Percentiles rank a stretch among this genome's conserved stretches.
Conservation (phyloP, 352 stramenopile species). For the Globisporangium solare region DNA sequence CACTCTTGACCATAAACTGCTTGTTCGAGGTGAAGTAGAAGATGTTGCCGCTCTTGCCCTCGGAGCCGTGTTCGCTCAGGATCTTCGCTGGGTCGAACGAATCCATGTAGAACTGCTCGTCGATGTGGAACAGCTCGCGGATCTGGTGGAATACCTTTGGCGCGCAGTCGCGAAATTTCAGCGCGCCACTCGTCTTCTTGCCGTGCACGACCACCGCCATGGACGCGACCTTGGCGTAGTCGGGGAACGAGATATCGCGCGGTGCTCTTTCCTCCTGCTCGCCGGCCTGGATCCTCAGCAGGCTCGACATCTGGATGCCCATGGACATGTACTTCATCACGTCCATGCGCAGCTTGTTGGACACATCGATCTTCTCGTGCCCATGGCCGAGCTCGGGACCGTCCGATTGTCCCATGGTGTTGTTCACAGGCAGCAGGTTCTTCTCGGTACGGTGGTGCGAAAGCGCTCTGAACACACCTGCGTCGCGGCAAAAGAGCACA, state of each 20-base stretch:
- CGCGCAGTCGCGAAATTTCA: constrained; percentile 73
- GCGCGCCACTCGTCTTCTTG: constrained; percentile 37
- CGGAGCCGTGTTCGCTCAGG: constrained; percentile 71
- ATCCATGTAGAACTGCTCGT: constrained; percentile 61
- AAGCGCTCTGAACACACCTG: constrained; percentile 48
- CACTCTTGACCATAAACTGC: constrained; percentile 87
- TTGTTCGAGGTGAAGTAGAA: constrained; percentile 88
- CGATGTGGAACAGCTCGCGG: constrained; percentile 70
- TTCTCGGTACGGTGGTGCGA: constrained; percentile 14
- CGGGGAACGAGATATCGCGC: constrained; percentile 42
- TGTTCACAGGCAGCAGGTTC: neutral
- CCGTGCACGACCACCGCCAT: constrained; percentile 75
- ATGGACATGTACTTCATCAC: constrained; percentile 87
- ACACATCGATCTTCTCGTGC: constrained; percentile 55
- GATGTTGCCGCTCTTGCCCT: constrained; percentile 84
- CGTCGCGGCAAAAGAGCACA: constrained; percentile 70
- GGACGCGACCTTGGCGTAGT: constrained; percentile 67
- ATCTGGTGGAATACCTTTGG: constrained; percentile 78
- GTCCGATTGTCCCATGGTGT: constrained; percentile 22
- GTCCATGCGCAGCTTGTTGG: constrained; percentile 76
- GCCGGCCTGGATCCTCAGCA: constrained; percentile 34
- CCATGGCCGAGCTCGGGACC: constrained; percentile 13
- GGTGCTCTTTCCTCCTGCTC: constrained; percentile 12
- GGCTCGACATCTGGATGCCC: constrained; percentile 73
- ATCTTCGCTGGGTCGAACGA: constrained; percentile 72